Base-by-base conservation (phyloP, 139 green algal genomes). In the Haematococcus lacustris region DNA sequence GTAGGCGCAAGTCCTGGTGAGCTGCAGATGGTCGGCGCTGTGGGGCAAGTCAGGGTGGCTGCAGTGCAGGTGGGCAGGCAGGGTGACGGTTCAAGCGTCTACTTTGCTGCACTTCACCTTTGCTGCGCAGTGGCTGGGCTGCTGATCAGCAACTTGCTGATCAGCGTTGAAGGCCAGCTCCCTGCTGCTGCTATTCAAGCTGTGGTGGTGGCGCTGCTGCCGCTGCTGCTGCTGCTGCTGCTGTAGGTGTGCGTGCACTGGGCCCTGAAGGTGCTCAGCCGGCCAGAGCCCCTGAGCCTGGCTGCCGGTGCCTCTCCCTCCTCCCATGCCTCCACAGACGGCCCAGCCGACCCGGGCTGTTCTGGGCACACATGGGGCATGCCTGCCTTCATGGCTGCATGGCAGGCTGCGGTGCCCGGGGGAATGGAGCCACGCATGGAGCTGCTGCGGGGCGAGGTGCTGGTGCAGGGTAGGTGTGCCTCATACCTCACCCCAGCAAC, bases 401-500 rank as follows among this genome's bases (percentile, higher is more conserved):
- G 82, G 79, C 65, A 61, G 30, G 40, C 32, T 0, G 81, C 73
- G 2, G 77, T 76, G 47, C 73, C 70, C n/a, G 23, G 62, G 65
- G 66, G 76, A 33, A 69, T 91, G 53, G 2, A 63, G 32, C 75
- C 85, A 0, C 38, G 51, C 23, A 32, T 79, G 61, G 77, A 70
- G 23, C 79, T 85, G 77, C 82, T 91, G 41, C 28, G 50, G 0
- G 71, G 62, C 21, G 83, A 87, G 71, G 80, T 67, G 37, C 73
- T 89, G 7, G 59, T 75, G n/a, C 69, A 76, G 5, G 74, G 70
- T 78, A 61, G 1, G 74, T 66, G 23, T 30, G 30, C 21, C 3
- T 17, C 13, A 65, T 32, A 71, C 38, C n/a, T n/a, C n/a, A n/a
- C n/a, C n/a, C n/a, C n/a, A n/a, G n/a, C n/a, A n/a, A n/a, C n/a